Conservation (phyloP, 2,329 filamentous ascomycete species). For the Penicillium thymicola region DNA sequence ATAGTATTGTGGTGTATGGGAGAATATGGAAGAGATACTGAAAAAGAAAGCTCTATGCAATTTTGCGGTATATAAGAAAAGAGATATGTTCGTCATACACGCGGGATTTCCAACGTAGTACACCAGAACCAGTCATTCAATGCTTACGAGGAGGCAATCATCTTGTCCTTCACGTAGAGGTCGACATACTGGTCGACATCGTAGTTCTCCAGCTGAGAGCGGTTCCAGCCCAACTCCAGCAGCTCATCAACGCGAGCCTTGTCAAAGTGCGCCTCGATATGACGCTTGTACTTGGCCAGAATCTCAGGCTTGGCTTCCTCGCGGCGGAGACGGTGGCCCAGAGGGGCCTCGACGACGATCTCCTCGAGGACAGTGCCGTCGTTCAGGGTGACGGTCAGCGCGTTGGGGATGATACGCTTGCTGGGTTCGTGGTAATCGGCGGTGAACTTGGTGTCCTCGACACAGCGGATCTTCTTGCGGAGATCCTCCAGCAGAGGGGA, state of each 20-base stretch:
- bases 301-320: conserved; percentile 99
- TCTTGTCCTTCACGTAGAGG: conserved; percentile 63
- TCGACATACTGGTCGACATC: conserved; percentile 93
- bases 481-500: conserved; percentile 87
- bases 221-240: conserved; percentile 73
- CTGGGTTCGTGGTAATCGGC: conserved; percentile 90
- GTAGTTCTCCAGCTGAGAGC: conserved; percentile 71
- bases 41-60: conserved; percentile 9
- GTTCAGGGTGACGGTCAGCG: conserved; percentile 88
- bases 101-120: background rate
- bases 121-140: background rate
- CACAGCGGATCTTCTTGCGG: conserved; percentile 88
- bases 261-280: conserved; percentile 78
- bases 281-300: conserved; percentile 89
- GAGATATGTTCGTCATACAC: conserved; percentile 15
- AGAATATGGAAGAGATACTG: background rate
- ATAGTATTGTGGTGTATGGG: too few species aligned
- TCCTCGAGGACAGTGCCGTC: conserved; percentile 90
- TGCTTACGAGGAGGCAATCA: conserved; percentile 30
- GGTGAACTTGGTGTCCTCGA: conserved; percentile 94
- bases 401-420: conserved; percentile 96
- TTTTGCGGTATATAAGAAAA: conserved; percentile 17
- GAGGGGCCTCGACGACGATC: conserved; percentile 86
- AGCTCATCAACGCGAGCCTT: conserved; percentile 76
- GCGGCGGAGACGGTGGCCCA: conserved; percentile 84